A percentile compares a stretch with the other conserved stretches of the same genome.
phyloP scores from a whole-genome alignment of 306 rosid species.

The Astragalus membranaceus region DNA sequence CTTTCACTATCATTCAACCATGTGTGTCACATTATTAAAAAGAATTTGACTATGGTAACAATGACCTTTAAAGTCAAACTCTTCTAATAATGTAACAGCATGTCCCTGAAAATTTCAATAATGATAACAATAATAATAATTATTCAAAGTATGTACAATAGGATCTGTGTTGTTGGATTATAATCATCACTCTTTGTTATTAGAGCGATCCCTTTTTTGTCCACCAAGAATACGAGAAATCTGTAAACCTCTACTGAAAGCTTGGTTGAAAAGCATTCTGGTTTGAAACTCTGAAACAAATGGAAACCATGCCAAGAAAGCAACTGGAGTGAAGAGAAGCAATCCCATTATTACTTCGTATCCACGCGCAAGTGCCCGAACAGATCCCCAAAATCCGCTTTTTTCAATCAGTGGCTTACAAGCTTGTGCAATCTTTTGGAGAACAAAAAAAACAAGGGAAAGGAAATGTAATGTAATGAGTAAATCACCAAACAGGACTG shows the following conservation, averaged over 20 bases:
- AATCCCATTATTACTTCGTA: constrained; percentile 78
- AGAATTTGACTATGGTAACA: neutral
- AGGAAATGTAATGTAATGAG: neutral
- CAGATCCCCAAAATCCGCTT: constrained; percentile 63
- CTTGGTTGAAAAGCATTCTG: constrained; percentile 95
- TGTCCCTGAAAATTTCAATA: neutral
- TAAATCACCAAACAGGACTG: neutral
- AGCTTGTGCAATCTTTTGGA: constrained; percentile 86
- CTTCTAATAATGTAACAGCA: neutral
- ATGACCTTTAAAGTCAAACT: constrained; percentile 1
- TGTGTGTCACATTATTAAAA: neutral
- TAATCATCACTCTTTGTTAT: constrained; percentile 55
- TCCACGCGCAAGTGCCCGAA: constrained; percentile 72
- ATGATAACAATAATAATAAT: neutral
- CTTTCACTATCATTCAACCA: neutral
- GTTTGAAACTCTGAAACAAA: constrained; percentile 96
- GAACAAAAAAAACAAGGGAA: neutral
- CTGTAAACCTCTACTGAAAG: constrained; percentile 95
- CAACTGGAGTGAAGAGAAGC: constrained; percentile 87
- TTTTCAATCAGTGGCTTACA: constrained; percentile 51
- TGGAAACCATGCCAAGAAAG: constrained; percentile 97
- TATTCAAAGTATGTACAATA: neutral
- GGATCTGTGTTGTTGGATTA: neutral
- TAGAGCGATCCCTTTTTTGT: constrained; percentile 54
- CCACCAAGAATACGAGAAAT: constrained; percentile 95